These are phyloP conservation scores for Fusarium pseudoanthophilum DNA, from an alignment of 2,329 filamentous ascomycete species.

Conservation along the genomic window DNA sequence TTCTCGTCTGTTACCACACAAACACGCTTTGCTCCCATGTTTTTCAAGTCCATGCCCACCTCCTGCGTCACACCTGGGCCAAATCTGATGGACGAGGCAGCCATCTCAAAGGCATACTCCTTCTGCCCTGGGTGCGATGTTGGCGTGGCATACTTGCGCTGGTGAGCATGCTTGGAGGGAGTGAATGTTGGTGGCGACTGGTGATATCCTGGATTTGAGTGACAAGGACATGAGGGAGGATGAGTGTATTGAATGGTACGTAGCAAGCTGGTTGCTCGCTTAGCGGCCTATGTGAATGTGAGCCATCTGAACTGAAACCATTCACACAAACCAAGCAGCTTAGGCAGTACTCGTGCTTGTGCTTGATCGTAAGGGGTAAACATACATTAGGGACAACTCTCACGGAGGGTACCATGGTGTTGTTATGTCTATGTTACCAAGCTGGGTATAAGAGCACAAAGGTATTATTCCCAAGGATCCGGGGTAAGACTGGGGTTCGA, in stretches of 20 bases:
- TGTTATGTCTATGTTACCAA: conserved; percentile 16
- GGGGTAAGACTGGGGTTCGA: conserved; percentile 5
- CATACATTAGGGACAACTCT: conserved; percentile 51
- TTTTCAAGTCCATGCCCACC: conserved; percentile 97
- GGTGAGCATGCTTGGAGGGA: conserved; percentile 54
- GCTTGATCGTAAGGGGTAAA: not conserved
- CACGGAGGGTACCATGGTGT: conserved; percentile 45
- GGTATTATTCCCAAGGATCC: not conserved
- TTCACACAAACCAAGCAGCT: not conserved
- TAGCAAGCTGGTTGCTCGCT: conserved; percentile 76
- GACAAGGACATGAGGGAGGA: conserved; percentile 89
- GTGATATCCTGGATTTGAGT: conserved; percentile 86
- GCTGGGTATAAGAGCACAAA: not conserved
- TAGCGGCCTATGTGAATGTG: conserved; percentile 59
- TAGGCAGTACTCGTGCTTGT: not conserved
- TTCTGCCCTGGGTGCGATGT: conserved; percentile 72
- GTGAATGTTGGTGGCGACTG: conserved; percentile 70
- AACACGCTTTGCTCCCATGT: conserved; percentile 87
- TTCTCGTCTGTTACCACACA: conserved; percentile 91
- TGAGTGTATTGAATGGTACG: conserved; percentile 92
- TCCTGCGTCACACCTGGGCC: conserved; percentile 93
- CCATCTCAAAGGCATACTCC: conserved; percentile 99
- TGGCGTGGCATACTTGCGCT: conserved; percentile 76
- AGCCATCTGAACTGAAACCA: not conserved
- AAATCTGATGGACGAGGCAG: conserved; percentile 92